Evolutionary conservation across 2,329 filamentous ascomycete genomes (phyloP).

Genomic region (Pseudogymnoascus sp.): DNA sequence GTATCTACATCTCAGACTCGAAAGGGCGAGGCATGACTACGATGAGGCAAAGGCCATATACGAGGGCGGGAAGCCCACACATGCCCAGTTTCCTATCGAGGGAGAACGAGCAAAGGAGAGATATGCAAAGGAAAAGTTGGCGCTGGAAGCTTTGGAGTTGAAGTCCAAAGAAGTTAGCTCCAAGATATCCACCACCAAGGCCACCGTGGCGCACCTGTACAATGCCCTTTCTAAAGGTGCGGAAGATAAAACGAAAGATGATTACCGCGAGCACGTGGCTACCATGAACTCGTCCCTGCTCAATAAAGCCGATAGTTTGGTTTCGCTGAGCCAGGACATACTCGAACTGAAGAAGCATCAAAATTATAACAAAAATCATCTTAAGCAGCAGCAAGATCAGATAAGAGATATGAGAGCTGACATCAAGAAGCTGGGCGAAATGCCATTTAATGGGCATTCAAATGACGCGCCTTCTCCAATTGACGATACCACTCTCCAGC

Average conservation of each 20-base stretch:
- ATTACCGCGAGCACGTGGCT: background rate
- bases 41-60: background rate
- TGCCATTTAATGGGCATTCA: background rate
- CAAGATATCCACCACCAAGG: background rate
- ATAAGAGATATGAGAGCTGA: background rate
- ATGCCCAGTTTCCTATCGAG: slow-evolving; percentile 6
- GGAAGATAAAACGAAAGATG: background rate
- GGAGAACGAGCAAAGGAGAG: background rate
- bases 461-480: background rate
- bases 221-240: background rate
- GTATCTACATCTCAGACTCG: background rate
- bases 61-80: background rate
- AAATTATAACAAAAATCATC: background rate
- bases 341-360: background rate
- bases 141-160: background rate
- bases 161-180: background rate
- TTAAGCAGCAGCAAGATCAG: background rate
- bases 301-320: background rate
- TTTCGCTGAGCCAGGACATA: background rate
- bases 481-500: background rate
- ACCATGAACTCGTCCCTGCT: background rate
- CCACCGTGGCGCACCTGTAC: background rate
- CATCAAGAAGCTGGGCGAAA: background rate
- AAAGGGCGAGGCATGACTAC: background rate
- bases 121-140: background rate